These are phyloP conservation scores for Cytospora chrysosperma DNA, from an alignment of 2,329 filamentous ascomycete species.

Conservation along the genomic window DNA sequence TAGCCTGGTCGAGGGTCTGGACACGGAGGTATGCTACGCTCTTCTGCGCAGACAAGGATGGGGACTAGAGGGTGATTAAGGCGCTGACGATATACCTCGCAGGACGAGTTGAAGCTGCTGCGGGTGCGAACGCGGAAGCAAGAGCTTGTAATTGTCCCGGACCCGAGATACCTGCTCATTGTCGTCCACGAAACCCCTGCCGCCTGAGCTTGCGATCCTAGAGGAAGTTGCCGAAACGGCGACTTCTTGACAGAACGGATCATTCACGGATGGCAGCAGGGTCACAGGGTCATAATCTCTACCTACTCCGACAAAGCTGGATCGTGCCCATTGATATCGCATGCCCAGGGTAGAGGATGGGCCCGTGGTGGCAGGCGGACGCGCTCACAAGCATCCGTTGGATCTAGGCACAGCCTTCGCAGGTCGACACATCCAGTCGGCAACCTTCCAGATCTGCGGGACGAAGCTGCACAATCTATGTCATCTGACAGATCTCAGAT, in stretches of 20 bases:
- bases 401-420: conserved; percentile 6
- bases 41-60: background rate
- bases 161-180: conserved; percentile 74
- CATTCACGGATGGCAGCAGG: background rate
- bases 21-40: conserved; percentile 57
- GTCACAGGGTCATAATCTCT: background rate
- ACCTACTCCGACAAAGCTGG: background rate
- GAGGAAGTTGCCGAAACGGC: conserved; percentile 1
- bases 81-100: conserved; percentile 12
- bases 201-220: conserved; percentile 43
- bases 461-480: background rate
- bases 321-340: background rate
- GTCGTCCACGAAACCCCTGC: conserved; percentile 80
- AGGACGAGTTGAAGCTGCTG: conserved; percentile 76
- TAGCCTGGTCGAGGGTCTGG: conserved; percentile 68
- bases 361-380: background rate
- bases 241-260: background rate
- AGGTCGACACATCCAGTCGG: background rate
- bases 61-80: background rate
- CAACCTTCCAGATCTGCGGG: background rate
- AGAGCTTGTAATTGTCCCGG: conserved; percentile 80
- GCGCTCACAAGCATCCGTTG: background rate
- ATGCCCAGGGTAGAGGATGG: background rate
- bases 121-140: conserved; percentile 80
- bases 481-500: conserved; percentile 7